Evolutionary conservation across 2,329 filamentous ascomycete species (phyloP).

Genomic region (Chaetomium sp.): DNA sequence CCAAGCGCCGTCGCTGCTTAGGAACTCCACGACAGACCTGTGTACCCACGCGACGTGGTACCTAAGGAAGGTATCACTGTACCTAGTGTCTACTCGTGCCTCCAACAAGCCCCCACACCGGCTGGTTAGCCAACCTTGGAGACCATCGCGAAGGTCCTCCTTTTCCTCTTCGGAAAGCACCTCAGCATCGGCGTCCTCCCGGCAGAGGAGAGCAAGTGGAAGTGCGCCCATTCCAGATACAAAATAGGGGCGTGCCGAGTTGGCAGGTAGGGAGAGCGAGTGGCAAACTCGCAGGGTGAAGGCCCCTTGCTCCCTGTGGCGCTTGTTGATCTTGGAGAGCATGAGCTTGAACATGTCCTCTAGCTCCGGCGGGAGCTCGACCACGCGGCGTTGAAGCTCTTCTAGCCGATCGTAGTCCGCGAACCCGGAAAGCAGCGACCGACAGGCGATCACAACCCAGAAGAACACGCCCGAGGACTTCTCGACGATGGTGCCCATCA

Average conservation of each 20-base stretch:
- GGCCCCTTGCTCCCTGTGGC: slow-evolving; percentile 16
- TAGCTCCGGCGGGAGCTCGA: slow-evolving; percentile 25
- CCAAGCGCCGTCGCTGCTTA: slow-evolving; percentile 7
- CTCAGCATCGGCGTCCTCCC: neutral
- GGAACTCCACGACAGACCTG: slow-evolving; percentile 24
- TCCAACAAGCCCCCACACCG: slow-evolving; percentile 25
- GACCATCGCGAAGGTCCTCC: neutral
- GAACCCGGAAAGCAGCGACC: slow-evolving; percentile 23
- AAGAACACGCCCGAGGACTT: slow-evolving; percentile 31
- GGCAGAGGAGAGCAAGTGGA: neutral
- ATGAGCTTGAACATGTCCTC: slow-evolving; percentile 20
- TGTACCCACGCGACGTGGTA: neutral
- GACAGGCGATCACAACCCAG: slow-evolving; percentile 30
- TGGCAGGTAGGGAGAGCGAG: neutral
- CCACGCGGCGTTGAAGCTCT: slow-evolving; percentile 22
- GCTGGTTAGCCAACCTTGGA: slow-evolving; percentile 21
- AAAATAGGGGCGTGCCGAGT: neutral
- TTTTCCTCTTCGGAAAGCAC: neutral
- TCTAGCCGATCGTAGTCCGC: slow-evolving; percentile 16
- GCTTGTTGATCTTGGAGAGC: slow-evolving; percentile 19
- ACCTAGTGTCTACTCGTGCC: no score
- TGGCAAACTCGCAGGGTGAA: slow-evolving; percentile 4
- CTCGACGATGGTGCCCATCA: slow-evolving; percentile 1
- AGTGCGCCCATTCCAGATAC: neutral
- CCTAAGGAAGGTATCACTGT: no score